A percentile compares a stretch with the other conserved stretches of the same genome.
Conservation (phyloP, 164 flowering plant genomes). For the Malania oleifera region DNA sequence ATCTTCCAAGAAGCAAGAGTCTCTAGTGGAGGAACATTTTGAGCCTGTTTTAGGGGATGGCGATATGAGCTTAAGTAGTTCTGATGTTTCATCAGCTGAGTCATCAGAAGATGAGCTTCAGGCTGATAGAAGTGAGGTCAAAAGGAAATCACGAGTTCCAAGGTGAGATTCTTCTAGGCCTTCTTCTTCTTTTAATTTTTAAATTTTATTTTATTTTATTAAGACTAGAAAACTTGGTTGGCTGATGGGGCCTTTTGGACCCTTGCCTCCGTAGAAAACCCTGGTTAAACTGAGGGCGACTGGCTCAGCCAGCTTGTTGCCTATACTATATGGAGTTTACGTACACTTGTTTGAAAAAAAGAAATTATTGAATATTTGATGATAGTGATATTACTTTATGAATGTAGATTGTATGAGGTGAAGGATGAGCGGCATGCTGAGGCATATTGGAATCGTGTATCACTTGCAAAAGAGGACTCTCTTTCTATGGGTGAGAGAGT, state of each 20-base stretch:
- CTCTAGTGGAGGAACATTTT: conserved; percentile 83
- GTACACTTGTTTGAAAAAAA: too few species aligned
- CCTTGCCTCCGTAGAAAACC: too few species aligned
- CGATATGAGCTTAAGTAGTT: conserved; percentile 40
- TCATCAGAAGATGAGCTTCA: conserved; percentile 50
- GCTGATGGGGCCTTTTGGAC: too few species aligned
- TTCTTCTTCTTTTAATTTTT: too few species aligned
- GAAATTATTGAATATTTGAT: neutral
- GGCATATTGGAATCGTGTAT: conserved; percentile 51
- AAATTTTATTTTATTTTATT: too few species aligned
- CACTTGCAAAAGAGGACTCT: conserved; percentile 73
- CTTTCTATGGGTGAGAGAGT: conserved; percentile 82
- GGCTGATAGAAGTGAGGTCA: conserved; percentile 12
- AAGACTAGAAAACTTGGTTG: too few species aligned
- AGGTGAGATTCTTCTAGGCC: conserved; percentile 46
- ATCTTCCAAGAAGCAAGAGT: conserved; percentile 50
- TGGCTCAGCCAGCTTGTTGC: too few species aligned
- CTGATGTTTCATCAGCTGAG: conserved; percentile 41
- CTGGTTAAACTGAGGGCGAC: too few species aligned
- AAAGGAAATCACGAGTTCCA: conserved; percentile 43
- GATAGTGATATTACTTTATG: neutral
- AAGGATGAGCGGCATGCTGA: conserved; percentile 92
- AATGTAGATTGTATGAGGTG: conserved; percentile 68
- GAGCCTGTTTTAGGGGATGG: conserved; percentile 58
- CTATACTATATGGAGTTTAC: neutral